Evolutionary conservation across 106 monocot species (phyloP).

Genomic region (Acorus calamus): DNA sequence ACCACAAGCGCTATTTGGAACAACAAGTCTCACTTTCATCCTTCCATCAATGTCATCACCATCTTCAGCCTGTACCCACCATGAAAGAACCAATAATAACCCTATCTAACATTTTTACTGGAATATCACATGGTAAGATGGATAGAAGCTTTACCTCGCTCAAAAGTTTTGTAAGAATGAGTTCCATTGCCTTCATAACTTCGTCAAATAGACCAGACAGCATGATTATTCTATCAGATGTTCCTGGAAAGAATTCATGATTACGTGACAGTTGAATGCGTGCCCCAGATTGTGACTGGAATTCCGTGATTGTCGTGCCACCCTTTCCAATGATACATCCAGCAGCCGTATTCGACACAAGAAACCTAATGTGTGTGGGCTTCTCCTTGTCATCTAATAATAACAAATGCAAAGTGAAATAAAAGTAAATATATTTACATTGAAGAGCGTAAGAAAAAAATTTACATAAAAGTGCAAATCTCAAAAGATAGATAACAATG

Average conservation of each 20-base stretch:
- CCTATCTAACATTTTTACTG: no score
- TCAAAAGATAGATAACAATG: neutral
- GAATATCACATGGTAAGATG: neutral
- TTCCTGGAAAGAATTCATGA: conserved; percentile 95
- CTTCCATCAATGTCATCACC: conserved; percentile 13
- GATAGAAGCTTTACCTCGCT: conserved; percentile 43
- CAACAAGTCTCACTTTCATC: conserved; percentile 23
- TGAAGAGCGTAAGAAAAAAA: neutral
- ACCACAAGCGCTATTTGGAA: conserved; percentile 28
- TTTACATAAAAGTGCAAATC: neutral
- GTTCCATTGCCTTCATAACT: conserved; percentile 75
- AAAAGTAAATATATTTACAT: neutral
- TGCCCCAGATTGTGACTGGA: conserved; percentile 92
- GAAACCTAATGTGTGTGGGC: conserved; percentile 66
- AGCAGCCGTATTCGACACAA: conserved; percentile 90
- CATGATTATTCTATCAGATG: conserved; percentile 91
- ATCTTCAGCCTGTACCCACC: conserved; percentile 25
- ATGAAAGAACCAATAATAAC: no score
- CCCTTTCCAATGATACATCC: conserved; percentile 98
- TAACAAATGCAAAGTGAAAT: neutral
- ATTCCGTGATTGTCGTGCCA: conserved; percentile 86
- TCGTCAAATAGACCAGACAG: conserved; percentile 74
- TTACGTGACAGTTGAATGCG: conserved; percentile 95
- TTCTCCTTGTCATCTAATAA: conserved; percentile 70
- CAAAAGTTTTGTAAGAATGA: conserved; percentile 74